Evolutionary conservation across 495 filamentous ascomycete genomes (phyloP).

Genomic region (Polyplosphaeria fusca): DNA sequence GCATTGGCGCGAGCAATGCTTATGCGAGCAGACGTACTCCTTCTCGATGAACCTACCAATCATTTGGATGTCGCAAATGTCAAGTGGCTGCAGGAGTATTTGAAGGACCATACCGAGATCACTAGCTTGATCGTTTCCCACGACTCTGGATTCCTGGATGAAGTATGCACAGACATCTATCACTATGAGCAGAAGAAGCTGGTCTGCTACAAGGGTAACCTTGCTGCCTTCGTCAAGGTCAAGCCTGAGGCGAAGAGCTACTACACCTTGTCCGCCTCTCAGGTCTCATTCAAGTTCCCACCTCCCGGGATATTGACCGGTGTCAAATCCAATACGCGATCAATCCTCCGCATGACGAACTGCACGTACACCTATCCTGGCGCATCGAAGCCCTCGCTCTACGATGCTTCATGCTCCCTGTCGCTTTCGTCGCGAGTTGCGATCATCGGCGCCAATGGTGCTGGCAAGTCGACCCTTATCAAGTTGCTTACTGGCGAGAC

Average conservation of each 20-base stretch:
- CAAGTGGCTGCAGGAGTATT: constrained; percentile 90
- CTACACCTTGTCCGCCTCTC: constrained; percentile 89
- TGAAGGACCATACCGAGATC: constrained; percentile 93
- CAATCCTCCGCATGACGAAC: constrained; percentile 92
- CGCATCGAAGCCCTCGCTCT: constrained; percentile 78
- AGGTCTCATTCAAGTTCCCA: constrained; percentile 96
- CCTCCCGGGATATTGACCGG: constrained; percentile 89
- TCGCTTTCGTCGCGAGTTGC: constrained; percentile 88
- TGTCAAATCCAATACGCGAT: constrained; percentile 88
- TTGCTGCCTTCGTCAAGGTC: constrained; percentile 84
- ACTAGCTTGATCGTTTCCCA: constrained; percentile 96
- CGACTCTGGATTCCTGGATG: constrained; percentile 96
- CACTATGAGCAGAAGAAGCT: constrained; percentile 99
- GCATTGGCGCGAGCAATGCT: constrained; percentile 96
- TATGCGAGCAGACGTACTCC: constrained; percentile 86
- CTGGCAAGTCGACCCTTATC: constrained; percentile 97
- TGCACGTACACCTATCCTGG: constrained; percentile 88
- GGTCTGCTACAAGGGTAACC: constrained; percentile 89
- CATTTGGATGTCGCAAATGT: constrained; percentile 96
- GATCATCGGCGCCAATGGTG: constrained; percentile 96
- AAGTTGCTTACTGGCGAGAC: constrained; percentile 96
- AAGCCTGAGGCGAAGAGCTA: constrained; percentile 98
- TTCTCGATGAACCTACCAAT: constrained; percentile 98
- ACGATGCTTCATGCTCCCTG: constrained; percentile 79
- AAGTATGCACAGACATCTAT: constrained; percentile 97